These are phyloP conservation scores for Exobasidium rhododendri DNA, from an alignment of 1,284 basidiomycete genomes.

Conservation along the genomic window DNA sequence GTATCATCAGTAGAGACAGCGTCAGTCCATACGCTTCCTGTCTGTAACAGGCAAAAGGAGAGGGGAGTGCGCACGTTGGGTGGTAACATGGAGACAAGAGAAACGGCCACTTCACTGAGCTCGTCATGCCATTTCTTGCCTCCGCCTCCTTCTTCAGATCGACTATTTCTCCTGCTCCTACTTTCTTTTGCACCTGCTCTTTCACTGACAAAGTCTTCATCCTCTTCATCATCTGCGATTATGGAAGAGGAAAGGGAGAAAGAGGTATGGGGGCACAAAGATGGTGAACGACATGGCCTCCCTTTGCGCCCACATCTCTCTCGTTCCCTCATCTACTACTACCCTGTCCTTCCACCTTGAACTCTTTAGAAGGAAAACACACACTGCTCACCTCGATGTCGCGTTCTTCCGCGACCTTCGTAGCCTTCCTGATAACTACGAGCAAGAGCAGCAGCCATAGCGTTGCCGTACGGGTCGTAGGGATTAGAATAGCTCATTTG, in stretches of 20 bases:
- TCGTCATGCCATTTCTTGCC: constrained; percentile 2
- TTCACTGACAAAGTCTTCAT: background rate
- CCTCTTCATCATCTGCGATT: background rate
- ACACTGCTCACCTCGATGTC: constrained; percentile 1
- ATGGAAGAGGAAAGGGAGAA: background rate
- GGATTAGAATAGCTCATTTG: background rate
- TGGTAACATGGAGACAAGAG: background rate
- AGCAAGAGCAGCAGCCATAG: background rate
- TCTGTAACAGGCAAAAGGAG: background rate
- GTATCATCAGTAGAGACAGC: background rate
- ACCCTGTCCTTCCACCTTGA: background rate
- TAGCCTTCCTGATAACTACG: constrained; percentile 5
- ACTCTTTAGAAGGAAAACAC: background rate
- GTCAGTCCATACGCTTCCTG: background rate
- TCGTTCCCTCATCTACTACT: too few species aligned
- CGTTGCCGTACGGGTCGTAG: background rate
- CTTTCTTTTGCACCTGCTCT: background rate
- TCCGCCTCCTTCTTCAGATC: background rate
- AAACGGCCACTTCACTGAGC: background rate
- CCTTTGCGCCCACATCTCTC: background rate
- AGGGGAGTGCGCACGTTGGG: background rate
- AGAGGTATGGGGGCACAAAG: background rate
- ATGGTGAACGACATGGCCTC: background rate
- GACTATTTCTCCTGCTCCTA: background rate
- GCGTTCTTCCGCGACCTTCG: background rate